Evolutionary conservation across 2,329 filamentous ascomycete genomes (phyloP).

Genomic region (Parascedosporium putredinis): DNA sequence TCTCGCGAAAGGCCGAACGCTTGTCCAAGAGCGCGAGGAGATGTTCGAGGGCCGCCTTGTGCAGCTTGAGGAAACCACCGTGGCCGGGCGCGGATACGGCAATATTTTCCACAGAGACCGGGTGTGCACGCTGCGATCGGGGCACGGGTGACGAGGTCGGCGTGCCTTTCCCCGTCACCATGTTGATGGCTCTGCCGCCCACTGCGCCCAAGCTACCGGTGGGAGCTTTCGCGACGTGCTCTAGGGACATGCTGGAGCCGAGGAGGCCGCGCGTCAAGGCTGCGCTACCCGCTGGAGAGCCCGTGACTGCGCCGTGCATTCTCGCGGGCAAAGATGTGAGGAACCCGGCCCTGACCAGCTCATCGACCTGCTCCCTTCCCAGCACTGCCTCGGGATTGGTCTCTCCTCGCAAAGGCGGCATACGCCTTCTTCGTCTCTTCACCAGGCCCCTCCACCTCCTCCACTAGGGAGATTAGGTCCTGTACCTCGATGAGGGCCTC

Average conservation of each 20-base stretch:
- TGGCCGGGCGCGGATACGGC: slow-evolving; percentile 56
- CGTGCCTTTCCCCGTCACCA: slow-evolving; percentile 25
- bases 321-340: slow-evolving; percentile 36
- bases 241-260: not conserved
- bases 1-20: slow-evolving; percentile 48
- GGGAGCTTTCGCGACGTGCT: slow-evolving; percentile 7
- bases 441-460: slow-evolving; percentile 23
- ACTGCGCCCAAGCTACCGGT: slow-evolving; percentile 30
- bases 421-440: slow-evolving; percentile 40
- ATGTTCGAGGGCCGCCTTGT: slow-evolving; percentile 50
- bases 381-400: slow-evolving; percentile 34
- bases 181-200: slow-evolving; percentile 35
- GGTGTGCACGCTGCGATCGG: slow-evolving; percentile 16
- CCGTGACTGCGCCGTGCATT: not conserved
- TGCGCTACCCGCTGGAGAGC: slow-evolving; percentile 29
- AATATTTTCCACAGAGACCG: slow-evolving; percentile 21
- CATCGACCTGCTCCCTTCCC: slow-evolving; percentile 35
- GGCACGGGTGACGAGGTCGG: slow-evolving; percentile 22
- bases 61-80: slow-evolving; percentile 56
- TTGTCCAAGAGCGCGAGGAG: slow-evolving; percentile 47
- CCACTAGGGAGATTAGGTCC: slow-evolving; percentile 43
- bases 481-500: slow-evolving; percentile 52
- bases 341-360: slow-evolving; percentile 56
- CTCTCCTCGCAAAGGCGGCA: slow-evolving; percentile 34
- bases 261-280: slow-evolving; percentile 42